These are phyloP conservation scores for Eucalyptus grandis DNA, from an alignment of 345 rosid species.

Conservation along the genomic window DNA sequence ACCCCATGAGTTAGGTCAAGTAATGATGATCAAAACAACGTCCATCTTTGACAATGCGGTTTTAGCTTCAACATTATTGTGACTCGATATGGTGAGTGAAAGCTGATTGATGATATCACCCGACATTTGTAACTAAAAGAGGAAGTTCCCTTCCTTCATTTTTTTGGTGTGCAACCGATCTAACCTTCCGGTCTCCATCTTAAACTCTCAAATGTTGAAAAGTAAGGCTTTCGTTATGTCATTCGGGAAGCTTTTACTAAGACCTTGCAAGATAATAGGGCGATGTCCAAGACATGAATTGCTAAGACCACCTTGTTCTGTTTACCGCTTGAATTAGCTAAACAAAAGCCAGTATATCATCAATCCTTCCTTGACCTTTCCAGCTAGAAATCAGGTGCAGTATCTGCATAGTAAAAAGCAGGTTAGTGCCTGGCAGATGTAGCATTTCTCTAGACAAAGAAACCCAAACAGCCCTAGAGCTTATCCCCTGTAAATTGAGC, in stretches of 20 bases:
- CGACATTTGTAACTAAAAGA: neutral
- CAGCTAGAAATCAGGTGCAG: neutral
- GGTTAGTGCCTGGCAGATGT: neutral
- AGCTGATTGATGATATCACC: neutral
- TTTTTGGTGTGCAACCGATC: neutral
- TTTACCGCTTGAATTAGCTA: neutral
- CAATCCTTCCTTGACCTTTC: neutral
- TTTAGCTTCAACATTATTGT: neutral
- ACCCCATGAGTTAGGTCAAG: neutral
- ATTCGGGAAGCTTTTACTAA: neutral
- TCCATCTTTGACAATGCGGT: neutral
- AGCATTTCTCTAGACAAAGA: neutral
- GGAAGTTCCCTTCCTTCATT: neutral
- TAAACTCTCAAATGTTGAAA: neutral
- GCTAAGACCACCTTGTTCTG: neutral
- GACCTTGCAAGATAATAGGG: neutral
- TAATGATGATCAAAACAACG: neutral
- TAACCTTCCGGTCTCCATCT: neutral
- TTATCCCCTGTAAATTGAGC: neutral
- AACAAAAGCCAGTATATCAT: neutral
- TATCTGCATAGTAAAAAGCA: neutral
- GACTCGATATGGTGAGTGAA: neutral
- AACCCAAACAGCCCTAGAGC: neutral
- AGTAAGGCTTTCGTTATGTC: neutral
- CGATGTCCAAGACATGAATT: neutral